These are phyloP conservation scores for Trypanosoma boissoni DNA, from an alignment of 208 protist species.

Conservation along the genomic window DNA sequence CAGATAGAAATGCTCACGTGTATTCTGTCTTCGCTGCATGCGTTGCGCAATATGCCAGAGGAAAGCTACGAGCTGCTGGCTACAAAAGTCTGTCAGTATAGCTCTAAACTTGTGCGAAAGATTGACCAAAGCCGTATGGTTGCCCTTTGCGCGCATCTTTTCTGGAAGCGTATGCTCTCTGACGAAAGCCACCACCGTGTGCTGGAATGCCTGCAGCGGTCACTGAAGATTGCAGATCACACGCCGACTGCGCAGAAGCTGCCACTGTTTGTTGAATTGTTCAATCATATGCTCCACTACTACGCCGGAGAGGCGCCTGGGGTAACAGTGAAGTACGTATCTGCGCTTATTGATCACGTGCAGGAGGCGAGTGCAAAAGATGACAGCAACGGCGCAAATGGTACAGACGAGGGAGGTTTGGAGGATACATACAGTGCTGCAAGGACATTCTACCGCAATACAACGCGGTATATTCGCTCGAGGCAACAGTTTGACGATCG, in stretches of 20 bases:
- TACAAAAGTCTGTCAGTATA: constrained; percentile 88
- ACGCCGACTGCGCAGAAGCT: constrained; percentile 72
- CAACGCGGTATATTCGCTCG: constrained; percentile 67
- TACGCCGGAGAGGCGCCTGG: constrained; percentile 76
- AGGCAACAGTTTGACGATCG: constrained; percentile 53
- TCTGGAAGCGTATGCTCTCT: constrained; percentile 69
- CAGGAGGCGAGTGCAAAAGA: constrained; percentile 27
- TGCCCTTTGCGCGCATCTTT: constrained; percentile 83
- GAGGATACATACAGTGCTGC: constrained; percentile 28
- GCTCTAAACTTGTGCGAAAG: constrained; percentile 90
- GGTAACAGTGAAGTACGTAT: constrained; percentile 53
- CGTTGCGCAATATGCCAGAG: constrained; percentile 49
- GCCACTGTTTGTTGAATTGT: constrained; percentile 93
- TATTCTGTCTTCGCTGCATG: constrained; percentile 66
- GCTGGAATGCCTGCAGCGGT: constrained; percentile 92
- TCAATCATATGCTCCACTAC: constrained; percentile 94
- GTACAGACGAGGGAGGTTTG: constrained; percentile 2
- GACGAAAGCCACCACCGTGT: constrained; percentile 65
- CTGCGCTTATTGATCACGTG: constrained; percentile 51
- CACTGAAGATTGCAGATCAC: constrained; percentile 91
- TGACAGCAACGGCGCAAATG: constrained; percentile 19
- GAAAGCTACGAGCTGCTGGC: constrained; percentile 93
- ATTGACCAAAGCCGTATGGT: constrained; percentile 89
- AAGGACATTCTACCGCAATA: constrained; percentile 61
- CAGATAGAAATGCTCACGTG: constrained; percentile 82